These are phyloP conservation scores for Botrytis pseudocinerea DNA, from an alignment of 2,329 filamentous ascomycete species.

Conservation along the genomic window DNA sequence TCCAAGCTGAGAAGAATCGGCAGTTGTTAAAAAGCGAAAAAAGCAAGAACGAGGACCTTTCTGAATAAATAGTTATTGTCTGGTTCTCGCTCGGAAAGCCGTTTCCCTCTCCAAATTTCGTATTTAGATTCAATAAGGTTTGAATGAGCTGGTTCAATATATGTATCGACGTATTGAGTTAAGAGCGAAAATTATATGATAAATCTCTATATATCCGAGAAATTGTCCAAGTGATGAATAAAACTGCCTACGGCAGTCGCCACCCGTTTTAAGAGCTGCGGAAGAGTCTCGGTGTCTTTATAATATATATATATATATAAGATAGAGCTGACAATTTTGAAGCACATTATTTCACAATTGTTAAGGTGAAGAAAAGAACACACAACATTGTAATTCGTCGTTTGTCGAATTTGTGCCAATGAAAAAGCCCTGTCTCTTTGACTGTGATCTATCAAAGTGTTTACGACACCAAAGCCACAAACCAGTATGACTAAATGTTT, in stretches of 20 bases:
- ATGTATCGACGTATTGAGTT: background rate
- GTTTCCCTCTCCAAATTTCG: too few relatives aligned
- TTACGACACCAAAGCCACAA: background rate
- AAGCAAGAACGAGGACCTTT: background rate
- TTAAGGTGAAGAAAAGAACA: background rate
- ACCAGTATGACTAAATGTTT: background rate
- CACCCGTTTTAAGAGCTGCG: background rate
- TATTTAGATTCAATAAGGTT: background rate
- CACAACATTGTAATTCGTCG: background rate
- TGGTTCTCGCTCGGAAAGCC: background rate
- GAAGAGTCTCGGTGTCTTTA: background rate
- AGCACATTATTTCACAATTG: background rate
- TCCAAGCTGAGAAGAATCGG: background rate
- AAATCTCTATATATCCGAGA: background rate
- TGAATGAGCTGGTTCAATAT: background rate
- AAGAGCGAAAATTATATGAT: background rate
- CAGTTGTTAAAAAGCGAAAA: background rate
- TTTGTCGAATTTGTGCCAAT: background rate
- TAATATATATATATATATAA: too few relatives aligned
- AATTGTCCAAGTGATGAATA: background rate
- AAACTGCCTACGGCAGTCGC: background rate
- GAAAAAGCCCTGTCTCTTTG: fast-evolving
- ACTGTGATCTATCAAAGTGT: background rate
- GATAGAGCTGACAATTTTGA: background rate
- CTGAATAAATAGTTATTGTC: background rate